Base-by-base conservation (phyloP, 106 monocot species). In the Dendrobium chrysotoxum region DNA sequence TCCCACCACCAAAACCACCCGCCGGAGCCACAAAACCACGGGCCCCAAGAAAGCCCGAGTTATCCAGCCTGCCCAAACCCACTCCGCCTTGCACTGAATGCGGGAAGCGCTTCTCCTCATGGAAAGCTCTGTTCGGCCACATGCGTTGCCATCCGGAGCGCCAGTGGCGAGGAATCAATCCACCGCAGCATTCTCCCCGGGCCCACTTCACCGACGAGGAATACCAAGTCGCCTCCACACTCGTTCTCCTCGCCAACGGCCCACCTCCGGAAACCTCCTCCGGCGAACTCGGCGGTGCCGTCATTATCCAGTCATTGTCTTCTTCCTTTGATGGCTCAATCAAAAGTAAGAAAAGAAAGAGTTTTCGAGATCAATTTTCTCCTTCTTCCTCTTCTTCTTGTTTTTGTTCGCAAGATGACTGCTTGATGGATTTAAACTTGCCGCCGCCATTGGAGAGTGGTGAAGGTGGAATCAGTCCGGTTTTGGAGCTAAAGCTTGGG, bases 71-170 rank as follows among this genome's bases (percentile, higher is more conserved):
- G 5, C 45, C n/a, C 5, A 25, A 42, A 5, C 1, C 20, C n/a
- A n/a, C n/a, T 1, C 79, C 82, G 9, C 86, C 85, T 2, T 96
- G 93, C 83, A 85, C 82, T 1, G 93, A 88, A 82, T 96, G 95
- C 78, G 89, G 95, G 41, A 85, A 82, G 79, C 80, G 45, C 42
- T 96, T 96, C 88, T 65, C 75, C n/a, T 93, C 96, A 15, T 82
- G 82, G 81, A 93, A 93, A 85, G 91, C 96, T 16, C 83, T 96
- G 8, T 93, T 90, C 71, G 96, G 93, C 38, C 96, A 93, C 84
- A 96, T 96, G 96, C 85, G 89, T 1, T 91, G 91, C 79, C 93
- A 96, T 82, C 91, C 96, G 0, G 89, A 96, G 44, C 83, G 96
- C 38, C 82, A 80, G 21, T 93, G 88, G 88, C 84, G 93, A 11